Base-by-base conservation (phyloP, 345 rosid genomes). In the Corchorus olitorius region DNA sequence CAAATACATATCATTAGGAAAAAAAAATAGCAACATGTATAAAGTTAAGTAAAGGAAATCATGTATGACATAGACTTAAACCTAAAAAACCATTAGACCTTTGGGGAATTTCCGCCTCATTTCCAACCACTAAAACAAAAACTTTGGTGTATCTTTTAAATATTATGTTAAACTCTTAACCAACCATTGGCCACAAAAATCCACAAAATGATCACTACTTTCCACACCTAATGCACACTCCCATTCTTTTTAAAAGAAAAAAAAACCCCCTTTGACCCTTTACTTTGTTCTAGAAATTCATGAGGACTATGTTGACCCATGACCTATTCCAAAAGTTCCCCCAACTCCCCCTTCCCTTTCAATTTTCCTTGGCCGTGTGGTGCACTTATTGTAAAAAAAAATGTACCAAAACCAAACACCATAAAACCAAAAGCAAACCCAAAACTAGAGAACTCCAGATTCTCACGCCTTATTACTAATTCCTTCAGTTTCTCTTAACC, bases 331-430 rank as follows among this genome's bases (percentile, higher is more conserved):
- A 10, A 63, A 63, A 34, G 35, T 8, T 35, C 17, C 41, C 15
- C 19, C 20, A 15, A 11, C 4, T 15, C 6, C 11, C 39, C 37
- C 4, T 45, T 19, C 46, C 22, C 15, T 45, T 20, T 67, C 34
- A n/a, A 9, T 67, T 12, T 67, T 5, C 19, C n/a, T 50, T 14
- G 54, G 19, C 54, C 72, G 72, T 74, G 58, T 48, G 68, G 56
- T 73, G 67, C 54, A 65, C 43, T 65, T 4, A 19, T 2, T 63
- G 17, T 14, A 15, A 10, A 73, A 17, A 70, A 35, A 53, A 52
- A 52, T 4, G 27, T 27, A 27, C 60, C 53, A 35, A 56, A 6
- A 53, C 62, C 63, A 4, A 53, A 20, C 43, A 16, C 70, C 76
- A 13, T 8, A 15, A 6, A 6, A 39, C 20, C 39, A 20, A 17